Evolutionary conservation across 352 stramenopile species (phyloP).

Genomic region (Pythium myriotylum): DNA sequence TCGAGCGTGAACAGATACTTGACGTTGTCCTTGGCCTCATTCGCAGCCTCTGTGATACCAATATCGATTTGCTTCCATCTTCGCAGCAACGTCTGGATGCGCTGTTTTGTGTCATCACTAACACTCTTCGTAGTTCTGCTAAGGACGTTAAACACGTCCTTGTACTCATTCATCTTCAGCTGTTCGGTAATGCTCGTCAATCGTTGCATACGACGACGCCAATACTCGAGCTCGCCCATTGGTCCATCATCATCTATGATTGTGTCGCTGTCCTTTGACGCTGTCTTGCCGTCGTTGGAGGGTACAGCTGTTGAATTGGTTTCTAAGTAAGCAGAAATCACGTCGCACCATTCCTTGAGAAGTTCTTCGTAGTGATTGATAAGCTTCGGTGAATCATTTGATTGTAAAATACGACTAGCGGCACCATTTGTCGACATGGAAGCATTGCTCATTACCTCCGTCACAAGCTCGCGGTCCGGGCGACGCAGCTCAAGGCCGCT

Average conservation of each 20-base stretch:
- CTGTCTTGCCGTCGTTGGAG: constrained; percentile 12
- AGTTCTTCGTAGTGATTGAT: constrained; percentile 95
- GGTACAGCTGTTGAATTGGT: constrained; percentile 77
- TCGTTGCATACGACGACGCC: constrained; percentile 95
- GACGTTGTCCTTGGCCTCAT: constrained; percentile 99
- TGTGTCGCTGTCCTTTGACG: constrained; percentile 53
- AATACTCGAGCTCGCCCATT: constrained; percentile 97
- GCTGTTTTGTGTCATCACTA: constrained; percentile 90
- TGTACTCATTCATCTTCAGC: constrained; percentile 96
- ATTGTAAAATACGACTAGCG: constrained; percentile 61
- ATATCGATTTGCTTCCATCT: constrained; percentile 99
- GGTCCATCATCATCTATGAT: constrained; percentile 90
- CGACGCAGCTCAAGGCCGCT: constrained; percentile 92
- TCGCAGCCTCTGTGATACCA: constrained; percentile 97
- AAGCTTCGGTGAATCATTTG: constrained; percentile 87
- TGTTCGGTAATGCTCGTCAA: constrained; percentile 99
- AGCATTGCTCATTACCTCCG: constrained; percentile 51
- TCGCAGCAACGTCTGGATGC: constrained; percentile 92
- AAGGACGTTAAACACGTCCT: constrained; percentile 93
- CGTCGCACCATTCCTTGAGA: constrained; percentile 97
- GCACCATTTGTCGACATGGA: constrained; percentile 38
- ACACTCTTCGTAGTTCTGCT: constrained; percentile 85
- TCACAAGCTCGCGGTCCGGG: constrained; percentile 78
- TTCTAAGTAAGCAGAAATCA: constrained; percentile 94
- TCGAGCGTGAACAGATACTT: constrained; percentile 99